Evolutionary conservation across 805 yeast genomes (phyloP).

Genomic region (Maudiozyma saulgeensis): DNA sequence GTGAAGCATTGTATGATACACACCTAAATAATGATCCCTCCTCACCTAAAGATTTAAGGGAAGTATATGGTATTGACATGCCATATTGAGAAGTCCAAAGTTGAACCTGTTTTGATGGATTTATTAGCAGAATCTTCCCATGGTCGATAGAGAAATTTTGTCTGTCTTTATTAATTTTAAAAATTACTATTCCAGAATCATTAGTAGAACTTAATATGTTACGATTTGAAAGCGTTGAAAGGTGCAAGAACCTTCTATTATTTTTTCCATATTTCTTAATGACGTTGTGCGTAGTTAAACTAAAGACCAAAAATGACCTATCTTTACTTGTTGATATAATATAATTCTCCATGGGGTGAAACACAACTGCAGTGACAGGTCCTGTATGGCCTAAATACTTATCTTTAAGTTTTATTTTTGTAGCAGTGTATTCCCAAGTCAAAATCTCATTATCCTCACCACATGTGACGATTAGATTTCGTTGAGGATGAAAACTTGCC

Average conservation of each 20-base stretch:
- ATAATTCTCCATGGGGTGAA: constrained; percentile 88
- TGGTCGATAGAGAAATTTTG: constrained; percentile 34
- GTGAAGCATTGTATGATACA: constrained; percentile 84
- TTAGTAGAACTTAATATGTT: constrained; percentile 94
- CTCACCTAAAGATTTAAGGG: constrained; percentile 74
- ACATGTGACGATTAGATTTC: constrained; percentile 88
- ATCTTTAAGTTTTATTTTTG: too few species aligned
- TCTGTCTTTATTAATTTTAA: constrained; percentile 93
- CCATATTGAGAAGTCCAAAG: too few species aligned
- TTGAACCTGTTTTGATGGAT: too few species aligned
- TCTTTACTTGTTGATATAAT: constrained; percentile 92
- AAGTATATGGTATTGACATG: constrained; percentile 64
- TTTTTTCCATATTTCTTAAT: constrained; percentile 90
- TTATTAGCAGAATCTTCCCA: too few species aligned
- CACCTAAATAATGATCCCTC: constrained; percentile 78
- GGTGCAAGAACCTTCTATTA: constrained; percentile 86
- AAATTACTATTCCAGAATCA: constrained; percentile 97
- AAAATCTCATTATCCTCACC: constrained; percentile 93
- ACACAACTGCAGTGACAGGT: constrained; percentile 76
- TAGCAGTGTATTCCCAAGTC: constrained; percentile 59
- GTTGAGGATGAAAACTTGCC: constrained; percentile 95
- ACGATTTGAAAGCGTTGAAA: constrained; percentile 77
- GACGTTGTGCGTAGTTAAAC: constrained; percentile 81
- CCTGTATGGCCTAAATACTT: constrained; percentile 78
- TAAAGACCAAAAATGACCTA: constrained; percentile 96